phyloP scores from a whole-genome alignment of 768 basidiomycete genomes.

The Wakefieldia striispora region DNA sequence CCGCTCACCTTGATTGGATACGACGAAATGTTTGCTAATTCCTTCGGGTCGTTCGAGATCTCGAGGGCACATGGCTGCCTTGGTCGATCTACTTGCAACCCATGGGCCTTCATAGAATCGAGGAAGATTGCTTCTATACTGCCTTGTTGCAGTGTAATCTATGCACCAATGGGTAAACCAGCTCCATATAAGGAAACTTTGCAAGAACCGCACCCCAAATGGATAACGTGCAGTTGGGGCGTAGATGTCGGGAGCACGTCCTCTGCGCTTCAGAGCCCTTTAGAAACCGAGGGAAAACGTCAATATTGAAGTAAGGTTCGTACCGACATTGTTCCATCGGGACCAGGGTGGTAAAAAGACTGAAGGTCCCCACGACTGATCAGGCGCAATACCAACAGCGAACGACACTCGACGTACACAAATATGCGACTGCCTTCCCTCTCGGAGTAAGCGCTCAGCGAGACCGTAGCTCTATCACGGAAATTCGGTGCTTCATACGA shows the following conservation, averaged over 20 bases:
- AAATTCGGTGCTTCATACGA: neutral
- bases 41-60: slow-evolving; percentile 35
- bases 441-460: slow-evolving; percentile 58
- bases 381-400: neutral
- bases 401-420: slow-evolving; percentile 43
- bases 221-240: slow-evolving; percentile 68
- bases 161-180: neutral
- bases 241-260: slow-evolving; percentile 59
- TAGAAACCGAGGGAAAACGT: neutral
- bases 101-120: slow-evolving; percentile 35
- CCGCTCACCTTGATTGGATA: slow-evolving; percentile 31
- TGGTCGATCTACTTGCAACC: slow-evolving; percentile 36
- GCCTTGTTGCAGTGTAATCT: slow-evolving; percentile 40
- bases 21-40: slow-evolving; percentile 32
- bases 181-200: neutral
- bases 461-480: slow-evolving; percentile 68
- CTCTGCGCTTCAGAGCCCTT: slow-evolving; percentile 46
- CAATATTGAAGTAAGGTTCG: neutral
- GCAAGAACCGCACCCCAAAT: slow-evolving; percentile 53
- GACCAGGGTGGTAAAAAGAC: slow-evolving; percentile 74
- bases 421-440: slow-evolving; percentile 69
- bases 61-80: slow-evolving; percentile 31
- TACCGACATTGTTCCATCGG: slow-evolving; percentile 62
- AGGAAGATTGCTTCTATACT: slow-evolving; percentile 42
- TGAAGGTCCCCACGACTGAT: slow-evolving; percentile 20